Base-by-base conservation (phyloP, 1,284 basidiomycete species). In the Neolentinus lepideus region DNA sequence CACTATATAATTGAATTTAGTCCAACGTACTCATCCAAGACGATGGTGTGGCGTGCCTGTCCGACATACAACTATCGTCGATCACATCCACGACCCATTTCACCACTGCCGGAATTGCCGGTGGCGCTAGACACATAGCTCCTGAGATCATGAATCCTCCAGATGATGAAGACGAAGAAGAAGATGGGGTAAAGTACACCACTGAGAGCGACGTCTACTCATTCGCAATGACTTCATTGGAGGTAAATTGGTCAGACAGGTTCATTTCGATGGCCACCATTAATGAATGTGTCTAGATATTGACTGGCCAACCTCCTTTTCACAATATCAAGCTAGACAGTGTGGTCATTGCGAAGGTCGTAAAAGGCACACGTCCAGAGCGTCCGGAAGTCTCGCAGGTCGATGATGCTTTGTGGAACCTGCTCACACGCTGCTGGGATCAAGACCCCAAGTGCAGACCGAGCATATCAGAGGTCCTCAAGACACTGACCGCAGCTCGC, bases 91-190 rank as follows among this genome's bases (percentile, higher is more conserved):
- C 58, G 1, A 54, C 62, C 0, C 61, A 67, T 3, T 66, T 66
- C 29, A 66, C 65, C 10, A 60, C 62, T 0, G 56, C 59, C 10
- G 62, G 63, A 27, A 63, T 61, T 2, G 62, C 61, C 0, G 64
- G 64, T 0, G 55, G 58, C 3, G 58, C 59, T 16, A 50, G 67
- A 19, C 67, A 66, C 65, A 63, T 58, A 1, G 65, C 64, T 9
- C 67, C 67, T 1, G 67, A 69, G 54, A 48, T 68, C 2, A 64
- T 66, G 55, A 58, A 58, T 24, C 52, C 63, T 4, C 24, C 38
- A 3, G 56, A 48, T 16, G 52, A 22, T 54, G 54, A n/a, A 16
- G 36, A 22, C 22, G 56, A 59, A 10, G 54, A 58, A 16, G 43
- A 57, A 4, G 53, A 60, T n/a, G 26, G 21, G 0, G 55, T 55